Base-by-base conservation (phyloP, 768 basidiomycete species). In the Tylopilus subfusipes region DNA sequence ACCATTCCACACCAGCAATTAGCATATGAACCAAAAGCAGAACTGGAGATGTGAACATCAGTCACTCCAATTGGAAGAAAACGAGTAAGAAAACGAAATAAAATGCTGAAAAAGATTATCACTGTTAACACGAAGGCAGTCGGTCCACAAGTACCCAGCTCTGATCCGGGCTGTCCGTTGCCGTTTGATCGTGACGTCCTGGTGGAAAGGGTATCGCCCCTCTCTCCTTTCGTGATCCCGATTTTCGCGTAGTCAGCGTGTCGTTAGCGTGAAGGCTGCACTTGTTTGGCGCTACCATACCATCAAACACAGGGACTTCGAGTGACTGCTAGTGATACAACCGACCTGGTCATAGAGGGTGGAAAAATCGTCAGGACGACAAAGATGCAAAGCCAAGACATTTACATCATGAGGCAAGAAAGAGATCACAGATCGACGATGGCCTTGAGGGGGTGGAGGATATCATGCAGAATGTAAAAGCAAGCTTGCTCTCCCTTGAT, bases 21-120 rank as follows among this genome's bases (percentile, higher is more conserved):
- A 36, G 31, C 27, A 18, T n/a, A n/a, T n/a, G n/a, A n/a, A n/a
- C 38, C 46, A 29, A 53, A 11, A 42, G 19, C n/a, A 31, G 40
- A 33, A n/a, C n/a, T n/a, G n/a, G n/a, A n/a, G n/a, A 42, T 25
- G 43, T 64, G 21, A 64, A 57, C 49, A 50, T 48, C 24, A 8
- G 25, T 55, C 24, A 24, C 40, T 43, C 2, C 42, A 22, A 47
- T n/a, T 14, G 8, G 14, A 45, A 42, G 4, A 24, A 33, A 50
- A 53, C 1, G 10, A 33, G 50, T n/a, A 9, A 48, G 45, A 33
- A 42, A 25, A 9, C 3, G 18, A 42, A 44, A 24, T 1, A 36
- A 46, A 25, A 11, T 34, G 14, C 3, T 39, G 19, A 13, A 30
- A 18, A 31, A 12, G 19, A 27, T 18, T 8, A 33, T 14, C 38